These are phyloP conservation scores for Coniosporium apollinis DNA, from an alignment of 495 filamentous ascomycete genomes.

Conservation along the genomic window DNA sequence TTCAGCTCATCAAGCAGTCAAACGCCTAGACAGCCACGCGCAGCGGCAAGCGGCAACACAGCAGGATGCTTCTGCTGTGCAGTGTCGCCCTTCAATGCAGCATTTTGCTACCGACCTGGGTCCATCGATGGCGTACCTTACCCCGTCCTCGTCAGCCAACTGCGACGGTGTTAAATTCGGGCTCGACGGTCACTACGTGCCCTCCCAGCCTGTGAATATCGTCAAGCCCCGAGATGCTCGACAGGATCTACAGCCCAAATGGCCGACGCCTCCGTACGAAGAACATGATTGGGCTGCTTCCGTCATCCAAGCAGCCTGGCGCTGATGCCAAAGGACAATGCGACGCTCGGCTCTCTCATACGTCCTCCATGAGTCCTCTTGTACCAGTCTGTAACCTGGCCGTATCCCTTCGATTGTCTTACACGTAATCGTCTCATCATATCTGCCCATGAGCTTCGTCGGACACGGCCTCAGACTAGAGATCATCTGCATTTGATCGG, in stretches of 20 bases:
- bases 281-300: constrained; percentile 83
- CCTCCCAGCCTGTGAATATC: constrained; percentile 38
- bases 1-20: constrained; percentile 40
- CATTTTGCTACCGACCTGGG: constrained; percentile 33
- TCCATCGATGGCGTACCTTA: constrained; percentile 63
- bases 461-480: too few species aligned
- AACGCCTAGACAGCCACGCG: constrained; percentile 26
- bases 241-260: constrained; percentile 47
- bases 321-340: too few species aligned
- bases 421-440: too few species aligned
- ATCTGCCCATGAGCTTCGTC: too few species aligned
- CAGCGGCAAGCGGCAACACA: constrained; percentile 22
- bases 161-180: constrained; percentile 56
- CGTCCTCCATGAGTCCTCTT: too few species aligned
- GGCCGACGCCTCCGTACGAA: constrained; percentile 91
- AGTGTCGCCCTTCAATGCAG: constrained; percentile 9
- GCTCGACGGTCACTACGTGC: constrained; percentile 26
- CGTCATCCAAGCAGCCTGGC: constrained; percentile 12
- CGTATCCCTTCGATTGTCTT: too few species aligned
- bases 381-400: too few species aligned
- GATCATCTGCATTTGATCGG: too few species aligned
- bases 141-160: constrained; percentile 77
- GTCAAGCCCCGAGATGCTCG: constrained; percentile 32
- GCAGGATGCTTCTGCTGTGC: neutral
- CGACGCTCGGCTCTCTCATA: too few species aligned